Percentiles rank a stretch among this genome's conserved stretches.
phyloP scores from a whole-genome alignment of 768 basidiomycete species.

The Dentipellis fragilis region DNA sequence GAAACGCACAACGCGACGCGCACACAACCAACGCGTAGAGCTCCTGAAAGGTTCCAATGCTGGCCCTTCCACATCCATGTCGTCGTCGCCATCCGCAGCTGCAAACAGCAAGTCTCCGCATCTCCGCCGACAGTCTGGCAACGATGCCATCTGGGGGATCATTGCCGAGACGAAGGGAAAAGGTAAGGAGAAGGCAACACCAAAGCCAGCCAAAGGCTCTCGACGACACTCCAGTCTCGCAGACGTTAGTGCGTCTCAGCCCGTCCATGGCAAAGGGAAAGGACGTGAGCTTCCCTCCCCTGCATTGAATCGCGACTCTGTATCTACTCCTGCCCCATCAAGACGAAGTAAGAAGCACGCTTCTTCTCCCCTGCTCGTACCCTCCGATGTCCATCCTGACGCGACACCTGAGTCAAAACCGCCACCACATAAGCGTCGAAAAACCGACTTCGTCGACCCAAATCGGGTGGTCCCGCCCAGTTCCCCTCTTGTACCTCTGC shows the following conservation, averaged over 20 bases:
- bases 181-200: slow-evolving; percentile 17
- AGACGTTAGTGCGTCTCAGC: not conserved
- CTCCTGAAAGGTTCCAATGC: slow-evolving; percentile 24
- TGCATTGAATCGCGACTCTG: not conserved
- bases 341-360: not conserved
- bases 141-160: slow-evolving; percentile 18
- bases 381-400: not conserved
- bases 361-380: not conserved
- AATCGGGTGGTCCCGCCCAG: not conserved
- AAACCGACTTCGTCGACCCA: slow-evolving; percentile 3
- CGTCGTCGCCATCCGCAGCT: slow-evolving; percentile 2
- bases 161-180: slow-evolving; percentile 22
- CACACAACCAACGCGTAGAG: slow-evolving; percentile 44
- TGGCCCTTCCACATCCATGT: slow-evolving; percentile 14
- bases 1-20: slow-evolving; percentile 47
- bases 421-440: slow-evolving; percentile 11
- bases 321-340: not conserved
- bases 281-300: not conserved
- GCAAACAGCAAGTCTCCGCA: slow-evolving; percentile 15
- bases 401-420: not conserved
- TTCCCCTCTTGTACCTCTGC: not conserved
- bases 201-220: not conserved
- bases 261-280: not conserved
- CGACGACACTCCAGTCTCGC: no score
- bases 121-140: no score